phyloP scores from a whole-genome alignment of 2,329 filamentous ascomycete species.

The Cadophora sp. region DNA sequence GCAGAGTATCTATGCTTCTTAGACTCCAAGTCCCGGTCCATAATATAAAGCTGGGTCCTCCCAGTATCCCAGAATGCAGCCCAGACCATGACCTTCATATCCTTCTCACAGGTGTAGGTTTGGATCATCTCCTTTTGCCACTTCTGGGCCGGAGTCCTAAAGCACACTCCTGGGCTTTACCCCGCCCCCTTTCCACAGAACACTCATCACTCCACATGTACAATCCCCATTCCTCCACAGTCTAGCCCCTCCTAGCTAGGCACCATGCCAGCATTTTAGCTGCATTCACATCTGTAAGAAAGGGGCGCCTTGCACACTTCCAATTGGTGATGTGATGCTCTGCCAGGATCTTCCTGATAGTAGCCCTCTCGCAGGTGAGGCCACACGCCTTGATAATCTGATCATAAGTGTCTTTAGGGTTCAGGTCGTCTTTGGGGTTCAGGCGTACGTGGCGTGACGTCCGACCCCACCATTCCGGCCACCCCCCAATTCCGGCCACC shows the following conservation, averaged over 20 bases:
- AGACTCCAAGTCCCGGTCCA: slow-evolving; percentile 9
- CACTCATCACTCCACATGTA: slow-evolving; percentile 22
- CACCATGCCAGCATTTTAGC: slow-evolving; percentile 15
- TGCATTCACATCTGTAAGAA: slow-evolving; percentile 3
- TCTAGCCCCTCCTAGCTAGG: slow-evolving; percentile 4
- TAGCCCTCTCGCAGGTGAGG: background rate
- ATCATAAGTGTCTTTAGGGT: slow-evolving; percentile 14
- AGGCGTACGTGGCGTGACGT: slow-evolving; percentile 5
- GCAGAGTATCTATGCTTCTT: slow-evolving; percentile 15
- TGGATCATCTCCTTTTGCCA: slow-evolving; percentile 14
- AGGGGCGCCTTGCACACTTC: slow-evolving; percentile 1
- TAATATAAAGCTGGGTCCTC: background rate
- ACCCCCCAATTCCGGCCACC: too few relatives aligned
- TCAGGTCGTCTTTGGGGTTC: too few relatives aligned
- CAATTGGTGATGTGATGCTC: slow-evolving; percentile 15
- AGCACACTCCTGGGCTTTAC: background rate
- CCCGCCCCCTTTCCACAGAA: slow-evolving; percentile 14
- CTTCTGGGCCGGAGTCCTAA: slow-evolving; percentile 7
- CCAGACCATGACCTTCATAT: slow-evolving; percentile 14
- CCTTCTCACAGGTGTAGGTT: slow-evolving; percentile 6
- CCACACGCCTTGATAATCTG: background rate
- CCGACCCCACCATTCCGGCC: too few relatives aligned
- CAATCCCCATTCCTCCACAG: slow-evolving; percentile 12
- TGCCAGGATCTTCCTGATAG: background rate
- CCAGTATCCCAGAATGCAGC: slow-evolving; percentile 10